These are phyloP conservation scores for Xylaria sp. DNA, from an alignment of 2,329 filamentous ascomycete genomes.

Conservation along the genomic window DNA sequence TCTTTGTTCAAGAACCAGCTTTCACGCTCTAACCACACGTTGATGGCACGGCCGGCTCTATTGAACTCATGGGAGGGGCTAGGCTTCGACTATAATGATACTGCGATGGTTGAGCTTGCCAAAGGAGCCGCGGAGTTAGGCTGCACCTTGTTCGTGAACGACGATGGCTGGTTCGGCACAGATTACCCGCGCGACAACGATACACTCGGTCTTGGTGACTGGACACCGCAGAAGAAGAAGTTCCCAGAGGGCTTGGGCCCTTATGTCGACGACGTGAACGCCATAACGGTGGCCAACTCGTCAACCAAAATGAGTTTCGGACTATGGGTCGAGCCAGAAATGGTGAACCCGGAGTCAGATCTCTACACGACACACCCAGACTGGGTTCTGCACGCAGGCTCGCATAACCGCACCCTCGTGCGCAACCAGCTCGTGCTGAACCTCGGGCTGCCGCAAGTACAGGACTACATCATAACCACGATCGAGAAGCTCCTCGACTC, in stretches of 20 bases:
- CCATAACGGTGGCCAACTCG: conserved; percentile 59
- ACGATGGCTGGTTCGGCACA: conserved; percentile 76
- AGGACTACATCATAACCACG: conserved; percentile 69
- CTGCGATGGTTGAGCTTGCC: conserved; percentile 65
- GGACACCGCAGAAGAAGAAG: conserved; percentile 66
- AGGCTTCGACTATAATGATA: conserved; percentile 67
- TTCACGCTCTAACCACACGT: conserved; percentile 63
- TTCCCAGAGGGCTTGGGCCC: conserved; percentile 68
- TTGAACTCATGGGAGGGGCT: conserved; percentile 76
- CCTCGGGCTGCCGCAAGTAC: conserved; percentile 68
- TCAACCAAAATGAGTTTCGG: conserved; percentile 67
- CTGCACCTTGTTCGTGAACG: conserved; percentile 71
- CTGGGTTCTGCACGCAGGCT: conserved; percentile 69
- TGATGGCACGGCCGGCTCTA: conserved; percentile 61
- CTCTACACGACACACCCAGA: conserved; percentile 72
- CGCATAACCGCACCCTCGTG: conserved; percentile 65
- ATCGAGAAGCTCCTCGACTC: conserved; percentile 65
- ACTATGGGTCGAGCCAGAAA: conserved; percentile 75
- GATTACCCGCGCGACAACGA: conserved; percentile 70
- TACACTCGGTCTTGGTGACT: conserved; percentile 70
- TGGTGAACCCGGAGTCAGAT: conserved; percentile 72
- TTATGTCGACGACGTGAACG: conserved; percentile 63
- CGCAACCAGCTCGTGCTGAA: conserved; percentile 72
- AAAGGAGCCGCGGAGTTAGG: conserved; percentile 68
- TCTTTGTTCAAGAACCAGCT: conserved; percentile 70